phyloP scores from a whole-genome alignment of 83 land plant genomes.

The Picea mariana region DNA sequence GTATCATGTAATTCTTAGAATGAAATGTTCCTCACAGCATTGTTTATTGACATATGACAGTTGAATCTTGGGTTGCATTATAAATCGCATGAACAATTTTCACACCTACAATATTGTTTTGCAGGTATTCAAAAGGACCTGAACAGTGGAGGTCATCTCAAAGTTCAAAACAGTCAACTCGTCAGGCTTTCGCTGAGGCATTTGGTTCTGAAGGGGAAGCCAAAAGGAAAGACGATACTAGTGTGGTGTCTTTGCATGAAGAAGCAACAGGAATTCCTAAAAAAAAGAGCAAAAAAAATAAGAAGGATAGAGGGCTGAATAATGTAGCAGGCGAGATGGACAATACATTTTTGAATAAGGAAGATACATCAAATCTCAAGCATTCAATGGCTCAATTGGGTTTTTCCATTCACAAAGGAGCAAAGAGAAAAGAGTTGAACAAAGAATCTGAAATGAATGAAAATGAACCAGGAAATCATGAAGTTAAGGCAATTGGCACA shows the following conservation, averaged over 20 bases:
- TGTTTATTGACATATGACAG: not conserved
- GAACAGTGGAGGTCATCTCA: conserved; percentile 18
- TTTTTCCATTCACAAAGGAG: not conserved
- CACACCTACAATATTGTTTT: not conserved
- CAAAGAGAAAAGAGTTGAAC: not conserved
- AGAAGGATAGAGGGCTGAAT: not conserved
- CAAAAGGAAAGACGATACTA: too few relatives aligned
- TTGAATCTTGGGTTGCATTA: not conserved
- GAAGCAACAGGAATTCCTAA: not conserved
- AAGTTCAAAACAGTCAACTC: conserved; percentile 18
- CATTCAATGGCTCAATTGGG: conserved; percentile 7
- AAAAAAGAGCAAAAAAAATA: conserved; percentile 6
- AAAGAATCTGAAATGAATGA: conserved; percentile 6
- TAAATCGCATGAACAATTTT: not conserved
- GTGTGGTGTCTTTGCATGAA: too few relatives aligned
- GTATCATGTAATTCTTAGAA: not conserved
- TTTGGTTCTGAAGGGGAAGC: conserved; percentile 11
- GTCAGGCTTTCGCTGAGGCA: conserved; percentile 1
- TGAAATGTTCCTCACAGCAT: not conserved
- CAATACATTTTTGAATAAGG: not conserved
- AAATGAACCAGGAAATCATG: not conserved
- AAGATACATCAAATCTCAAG: not conserved
- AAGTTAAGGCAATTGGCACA: not conserved
- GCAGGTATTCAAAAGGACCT: conserved; percentile 17
- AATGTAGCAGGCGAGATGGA: not conserved